Evolutionary conservation across 2,329 filamentous ascomycete species (phyloP).

Genomic region (Acarospora socialis): DNA sequence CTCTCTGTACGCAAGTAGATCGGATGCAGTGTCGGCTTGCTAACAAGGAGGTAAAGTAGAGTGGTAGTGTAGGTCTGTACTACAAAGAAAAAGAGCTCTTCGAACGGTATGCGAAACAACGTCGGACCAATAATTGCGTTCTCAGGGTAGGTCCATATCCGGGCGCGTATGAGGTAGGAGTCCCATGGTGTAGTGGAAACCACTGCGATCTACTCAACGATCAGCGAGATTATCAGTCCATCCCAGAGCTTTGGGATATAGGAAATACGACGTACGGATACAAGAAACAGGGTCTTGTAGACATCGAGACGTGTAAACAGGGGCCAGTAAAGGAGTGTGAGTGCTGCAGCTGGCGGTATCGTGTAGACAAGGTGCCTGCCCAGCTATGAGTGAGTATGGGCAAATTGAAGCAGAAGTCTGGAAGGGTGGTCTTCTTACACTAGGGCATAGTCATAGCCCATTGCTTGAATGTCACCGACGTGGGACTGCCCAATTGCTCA

Average conservation of each 20-base stretch:
- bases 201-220: slow-evolving; percentile 52
- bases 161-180: slow-evolving; percentile 53
- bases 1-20: slow-evolving; percentile 33
- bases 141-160: slow-evolving; percentile 57
- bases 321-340: slow-evolving; percentile 46
- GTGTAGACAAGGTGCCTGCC: slow-evolving; percentile 51
- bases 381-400: neutral
- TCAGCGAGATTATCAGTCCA: no score
- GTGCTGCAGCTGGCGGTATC: slow-evolving; percentile 45
- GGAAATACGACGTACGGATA: slow-evolving; percentile 26
- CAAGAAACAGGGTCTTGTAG: slow-evolving; percentile 47
- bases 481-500: neutral
- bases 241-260: neutral
- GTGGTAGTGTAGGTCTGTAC: slow-evolving; percentile 63
- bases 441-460: slow-evolving; percentile 48
- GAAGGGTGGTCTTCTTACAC: slow-evolving; percentile 35
- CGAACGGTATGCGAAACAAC: slow-evolving; percentile 50
- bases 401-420: slow-evolving; percentile 2
- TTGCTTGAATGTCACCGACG: slow-evolving; percentile 20
- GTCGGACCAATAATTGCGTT: slow-evolving; percentile 49
- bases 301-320: slow-evolving; percentile 48
- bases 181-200: slow-evolving; percentile 61
- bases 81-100: slow-evolving; percentile 65
- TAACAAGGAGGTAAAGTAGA: slow-evolving; percentile 52
- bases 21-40: slow-evolving; percentile 46